Evolutionary conservation across 148 eudicot species (phyloP).

Genomic region (Selenicereus undatus): DNA sequence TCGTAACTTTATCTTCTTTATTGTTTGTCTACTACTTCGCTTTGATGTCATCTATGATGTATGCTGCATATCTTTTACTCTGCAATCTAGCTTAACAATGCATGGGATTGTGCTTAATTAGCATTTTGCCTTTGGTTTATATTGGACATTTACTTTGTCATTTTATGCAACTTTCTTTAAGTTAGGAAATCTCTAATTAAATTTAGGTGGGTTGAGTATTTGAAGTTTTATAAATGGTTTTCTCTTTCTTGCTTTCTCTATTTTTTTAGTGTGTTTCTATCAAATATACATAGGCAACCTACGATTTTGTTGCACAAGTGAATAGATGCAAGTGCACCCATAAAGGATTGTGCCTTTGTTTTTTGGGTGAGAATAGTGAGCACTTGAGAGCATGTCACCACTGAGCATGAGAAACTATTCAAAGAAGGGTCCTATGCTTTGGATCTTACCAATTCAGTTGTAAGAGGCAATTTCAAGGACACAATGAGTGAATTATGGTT

Average conservation of each 20-base stretch:
- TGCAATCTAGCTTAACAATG: no score
- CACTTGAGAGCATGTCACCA: background rate
- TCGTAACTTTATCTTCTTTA: background rate
- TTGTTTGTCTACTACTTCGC: no score
- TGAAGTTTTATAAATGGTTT: background rate
- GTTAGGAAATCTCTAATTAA: background rate
- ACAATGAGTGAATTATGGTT: background rate
- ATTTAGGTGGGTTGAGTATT: background rate
- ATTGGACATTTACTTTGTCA: background rate
- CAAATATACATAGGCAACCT: background rate
- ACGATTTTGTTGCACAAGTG: background rate
- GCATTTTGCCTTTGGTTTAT: background rate
- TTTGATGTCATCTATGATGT: background rate
- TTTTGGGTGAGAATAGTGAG: background rate
- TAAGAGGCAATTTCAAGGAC: background rate
- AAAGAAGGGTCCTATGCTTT: background rate
- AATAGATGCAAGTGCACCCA: background rate
- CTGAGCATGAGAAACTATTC: background rate
- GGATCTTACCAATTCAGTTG: background rate
- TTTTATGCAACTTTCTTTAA: background rate
- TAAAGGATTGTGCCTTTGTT: background rate
- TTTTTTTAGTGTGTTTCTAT: background rate
- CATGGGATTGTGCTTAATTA: no score
- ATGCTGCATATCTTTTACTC: background rate
- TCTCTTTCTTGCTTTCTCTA: background rate